These are phyloP conservation scores for Ceratocystis diversiconidia DNA, from an alignment of 2,329 filamentous ascomycete genomes.

Conservation along the genomic window DNA sequence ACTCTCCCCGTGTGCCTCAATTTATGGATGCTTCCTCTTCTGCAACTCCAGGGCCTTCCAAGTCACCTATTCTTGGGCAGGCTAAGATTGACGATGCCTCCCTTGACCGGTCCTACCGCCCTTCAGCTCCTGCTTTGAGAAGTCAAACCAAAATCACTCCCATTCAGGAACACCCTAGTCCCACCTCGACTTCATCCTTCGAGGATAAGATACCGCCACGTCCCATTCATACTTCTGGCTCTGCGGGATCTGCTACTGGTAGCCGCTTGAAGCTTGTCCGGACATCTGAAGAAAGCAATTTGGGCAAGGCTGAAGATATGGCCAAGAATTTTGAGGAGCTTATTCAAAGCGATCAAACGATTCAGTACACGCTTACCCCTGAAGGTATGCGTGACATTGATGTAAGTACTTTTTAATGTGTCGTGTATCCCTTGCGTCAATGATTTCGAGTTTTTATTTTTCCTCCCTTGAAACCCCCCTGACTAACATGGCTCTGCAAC, in stretches of 20 bases:
- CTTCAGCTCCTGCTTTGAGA: constrained; percentile 4
- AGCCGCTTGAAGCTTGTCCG: constrained; percentile 40
- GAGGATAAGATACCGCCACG: constrained; percentile 21
- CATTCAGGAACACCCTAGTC: constrained; percentile 18
- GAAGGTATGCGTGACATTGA: constrained; percentile 65
- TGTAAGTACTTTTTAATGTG: constrained; percentile 33
- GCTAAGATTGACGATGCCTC: constrained; percentile 23
- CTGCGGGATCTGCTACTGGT: constrained; percentile 36
- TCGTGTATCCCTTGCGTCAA: background rate
- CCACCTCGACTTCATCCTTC: constrained; percentile 8
- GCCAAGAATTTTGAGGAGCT: constrained; percentile 62
- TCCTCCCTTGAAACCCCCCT: constrained; percentile 1
- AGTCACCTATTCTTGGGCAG: background rate
- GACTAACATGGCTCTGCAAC: constrained; percentile 8
- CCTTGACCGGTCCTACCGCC: constrained; percentile 12
- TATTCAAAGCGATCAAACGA: constrained; percentile 68
- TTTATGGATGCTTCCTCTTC: constrained; percentile 2
- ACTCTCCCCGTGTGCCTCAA: constrained; percentile 10
- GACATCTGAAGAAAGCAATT: constrained; percentile 43
- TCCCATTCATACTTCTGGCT: constrained; percentile 35
- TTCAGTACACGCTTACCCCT: constrained; percentile 70
- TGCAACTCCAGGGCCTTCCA: background rate
- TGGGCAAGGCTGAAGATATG: constrained; percentile 39
- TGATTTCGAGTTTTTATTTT: background rate
- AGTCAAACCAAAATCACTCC: constrained; percentile 16